Base-by-base conservation (phyloP, 1,284 basidiomycete species). In the Austroboletus rostrupii region DNA sequence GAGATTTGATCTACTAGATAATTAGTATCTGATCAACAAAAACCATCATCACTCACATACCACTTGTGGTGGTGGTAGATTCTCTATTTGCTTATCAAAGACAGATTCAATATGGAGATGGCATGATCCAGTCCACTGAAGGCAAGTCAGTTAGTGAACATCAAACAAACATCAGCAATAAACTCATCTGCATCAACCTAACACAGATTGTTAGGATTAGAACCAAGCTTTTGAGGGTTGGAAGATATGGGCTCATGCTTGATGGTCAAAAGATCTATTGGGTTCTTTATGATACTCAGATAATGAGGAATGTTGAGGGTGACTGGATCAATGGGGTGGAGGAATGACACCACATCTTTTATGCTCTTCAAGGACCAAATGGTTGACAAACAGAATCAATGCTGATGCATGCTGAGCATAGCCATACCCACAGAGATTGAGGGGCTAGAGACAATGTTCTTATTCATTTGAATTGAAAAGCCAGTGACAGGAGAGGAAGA, bases 251-350 rank as follows among this genome's bases (percentile, higher is more conserved):
- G 76, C 71, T 97, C 97, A 61, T 82, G 82, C 70, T 98, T 95
- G 55, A 98, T 82, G 20, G 95, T 97, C n/a, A 83, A 79, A 45
- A 99, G 80, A 68, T 99, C 97, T 91, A 97, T 97, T 0, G 97
- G 97, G 31, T 80, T 81, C 61, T 85, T 89, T 72, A 99, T 85
- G 64, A 98, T 84, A 49, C 78, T 79, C 41, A 80, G 81, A 64
- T 99, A 99, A 65, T 96, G 92, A 12, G 94, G 97, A 54, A 99
- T 90, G 60, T 85, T 86, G 56, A 97, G 80, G 1, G 83, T 86
- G 56, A 96, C 79, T n/a, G 86, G 80, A 66, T 99, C 95, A 52
- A 99, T 97, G 17, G 97, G 95, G 48, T 76, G 76, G 47, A 90
- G 71, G 73, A 99, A 99, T 1, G 92, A 85, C 8, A 66, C 68